Conservation (phyloP, 352 stramenopile genomes). For the Phytopythium aichiense region DNA sequence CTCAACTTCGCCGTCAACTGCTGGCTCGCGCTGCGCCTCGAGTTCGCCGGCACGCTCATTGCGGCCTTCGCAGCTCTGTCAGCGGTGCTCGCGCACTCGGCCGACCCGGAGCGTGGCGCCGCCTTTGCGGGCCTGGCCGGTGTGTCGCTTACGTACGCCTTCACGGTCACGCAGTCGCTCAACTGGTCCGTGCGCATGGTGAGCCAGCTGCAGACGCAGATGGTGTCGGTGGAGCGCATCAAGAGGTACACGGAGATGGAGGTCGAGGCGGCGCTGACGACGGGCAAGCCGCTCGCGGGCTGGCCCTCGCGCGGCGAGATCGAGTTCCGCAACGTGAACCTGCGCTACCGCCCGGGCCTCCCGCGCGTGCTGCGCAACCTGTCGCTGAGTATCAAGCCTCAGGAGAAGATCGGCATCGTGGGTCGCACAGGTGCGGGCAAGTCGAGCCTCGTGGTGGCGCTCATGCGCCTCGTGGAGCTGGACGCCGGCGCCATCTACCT, state of each 20-base stretch:
- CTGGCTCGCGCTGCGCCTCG: constrained; percentile 60
- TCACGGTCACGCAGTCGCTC: constrained; percentile 64
- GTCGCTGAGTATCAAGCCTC: constrained; percentile 68
- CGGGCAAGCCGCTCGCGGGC: constrained; percentile 16
- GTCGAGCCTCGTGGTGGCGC: constrained; percentile 84
- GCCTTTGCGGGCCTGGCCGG: constrained; percentile 46
- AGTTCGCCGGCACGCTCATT: constrained; percentile 56
- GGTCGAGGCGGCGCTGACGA: constrained; percentile 30
- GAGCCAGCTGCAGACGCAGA: constrained; percentile 64
- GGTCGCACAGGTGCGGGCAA: constrained; percentile 89
- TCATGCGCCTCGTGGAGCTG: constrained; percentile 91
- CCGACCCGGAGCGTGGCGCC: constrained; percentile 18
- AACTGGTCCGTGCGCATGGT: constrained; percentile 65
- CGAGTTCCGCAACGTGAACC: constrained; percentile 79
- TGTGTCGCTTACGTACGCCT: constrained; percentile 66
- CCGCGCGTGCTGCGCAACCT: constrained; percentile 66
- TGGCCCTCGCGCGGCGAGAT: constrained; percentile 83
- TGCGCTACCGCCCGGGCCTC: constrained; percentile 84
- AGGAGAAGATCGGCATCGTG: constrained; percentile 86
- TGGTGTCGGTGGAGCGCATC: constrained; percentile 66
- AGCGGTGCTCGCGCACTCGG: constrained; percentile 5
- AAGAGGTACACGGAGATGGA: constrained; percentile 53
- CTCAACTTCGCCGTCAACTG: constrained; percentile 62
- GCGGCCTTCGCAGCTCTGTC: constrained; percentile 33
- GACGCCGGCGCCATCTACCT: constrained; percentile 57